A percentile compares a stretch with the other conserved stretches of the same genome.
Evolutionary conservation across 148 eudicot species (phyloP).

Genomic region (Camellia japonica): DNA sequence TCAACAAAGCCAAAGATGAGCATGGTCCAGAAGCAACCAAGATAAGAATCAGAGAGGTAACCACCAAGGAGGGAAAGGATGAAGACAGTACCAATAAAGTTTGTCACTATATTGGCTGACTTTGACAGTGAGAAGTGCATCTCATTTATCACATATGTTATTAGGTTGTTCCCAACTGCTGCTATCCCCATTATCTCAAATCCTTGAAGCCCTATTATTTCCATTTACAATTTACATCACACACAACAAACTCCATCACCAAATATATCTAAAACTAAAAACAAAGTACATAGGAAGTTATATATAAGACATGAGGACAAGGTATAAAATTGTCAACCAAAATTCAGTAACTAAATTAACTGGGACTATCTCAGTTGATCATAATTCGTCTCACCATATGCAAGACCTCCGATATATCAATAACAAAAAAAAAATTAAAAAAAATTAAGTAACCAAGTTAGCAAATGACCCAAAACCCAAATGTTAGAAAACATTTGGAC

Average conservation of each 20-base stretch:
- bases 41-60: constrained; percentile 87
- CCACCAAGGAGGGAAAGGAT: constrained; percentile 86
- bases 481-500: background rate
- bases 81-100: constrained; percentile 89
- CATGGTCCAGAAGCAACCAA: constrained; percentile 97
- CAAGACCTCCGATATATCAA: background rate
- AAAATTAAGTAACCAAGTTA: background rate
- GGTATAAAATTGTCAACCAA: background rate
- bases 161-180: constrained; percentile 93
- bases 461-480: background rate
- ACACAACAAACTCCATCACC: background rate
- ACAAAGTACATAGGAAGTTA: background rate
- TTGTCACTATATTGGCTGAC: constrained; percentile 89
- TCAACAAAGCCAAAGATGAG: constrained; percentile 94
- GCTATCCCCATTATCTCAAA: constrained; percentile 98
- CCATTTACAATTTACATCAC: too few relatives aligned
- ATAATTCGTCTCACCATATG: too few relatives aligned
- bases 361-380: too few relatives aligned
- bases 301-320: too few relatives aligned
- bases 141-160: constrained; percentile 90
- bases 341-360: background rate
- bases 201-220: constrained; percentile 63
- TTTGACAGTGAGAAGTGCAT: constrained; percentile 87
- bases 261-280: background rate
- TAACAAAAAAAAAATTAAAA: background rate